Conservation (phyloP, 768 basidiomycete species). For the Infundibulicybe gibba region DNA sequence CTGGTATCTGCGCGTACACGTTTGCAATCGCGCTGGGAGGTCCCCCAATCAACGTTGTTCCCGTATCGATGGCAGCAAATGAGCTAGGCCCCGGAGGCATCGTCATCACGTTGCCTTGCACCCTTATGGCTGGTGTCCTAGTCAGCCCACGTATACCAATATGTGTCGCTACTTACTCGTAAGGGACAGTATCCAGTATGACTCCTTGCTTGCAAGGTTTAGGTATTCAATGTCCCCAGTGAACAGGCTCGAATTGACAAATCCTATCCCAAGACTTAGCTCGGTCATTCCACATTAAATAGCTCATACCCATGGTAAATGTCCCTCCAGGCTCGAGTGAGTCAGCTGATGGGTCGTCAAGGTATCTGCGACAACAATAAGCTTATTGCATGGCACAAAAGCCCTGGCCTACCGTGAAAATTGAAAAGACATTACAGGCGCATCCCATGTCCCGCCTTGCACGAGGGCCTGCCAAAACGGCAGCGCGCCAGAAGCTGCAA, state of each 20-base stretch:
- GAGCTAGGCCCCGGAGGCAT: conserved; percentile 43
- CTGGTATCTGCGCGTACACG: conserved; percentile 78
- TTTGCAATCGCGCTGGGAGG: conserved; percentile 54
- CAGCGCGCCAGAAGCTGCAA: conserved; percentile 65
- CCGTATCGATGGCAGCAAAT: conserved; percentile 90
- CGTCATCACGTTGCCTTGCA: conserved; percentile 49
- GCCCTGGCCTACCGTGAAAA: conserved; percentile 57
- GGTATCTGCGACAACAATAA: conserved; percentile 27
- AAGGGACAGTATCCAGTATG: conserved; percentile 83
- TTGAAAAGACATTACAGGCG: conserved; percentile 80
- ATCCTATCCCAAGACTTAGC: conserved; percentile 34
- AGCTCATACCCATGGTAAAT: conserved; percentile 57
- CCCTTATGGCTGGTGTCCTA: conserved; percentile 33
- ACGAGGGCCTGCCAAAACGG: conserved; percentile 88
- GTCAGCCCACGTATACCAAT: neutral
- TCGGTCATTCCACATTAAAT: neutral
- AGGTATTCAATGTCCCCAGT: conserved; percentile 85
- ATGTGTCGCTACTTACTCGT: conserved; percentile 32
- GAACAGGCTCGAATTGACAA: conserved; percentile 68
- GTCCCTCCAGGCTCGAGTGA: conserved; percentile 65
- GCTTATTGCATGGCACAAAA: neutral
- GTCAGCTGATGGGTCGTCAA: conserved; percentile 36
- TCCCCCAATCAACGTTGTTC: conserved; percentile 91
- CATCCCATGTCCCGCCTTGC: conserved; percentile 53
- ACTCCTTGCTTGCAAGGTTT: conserved; percentile 48